Conservation (phyloP, 176 grass and related monocot species). For the Cenchrus fungigraminus region DNA sequence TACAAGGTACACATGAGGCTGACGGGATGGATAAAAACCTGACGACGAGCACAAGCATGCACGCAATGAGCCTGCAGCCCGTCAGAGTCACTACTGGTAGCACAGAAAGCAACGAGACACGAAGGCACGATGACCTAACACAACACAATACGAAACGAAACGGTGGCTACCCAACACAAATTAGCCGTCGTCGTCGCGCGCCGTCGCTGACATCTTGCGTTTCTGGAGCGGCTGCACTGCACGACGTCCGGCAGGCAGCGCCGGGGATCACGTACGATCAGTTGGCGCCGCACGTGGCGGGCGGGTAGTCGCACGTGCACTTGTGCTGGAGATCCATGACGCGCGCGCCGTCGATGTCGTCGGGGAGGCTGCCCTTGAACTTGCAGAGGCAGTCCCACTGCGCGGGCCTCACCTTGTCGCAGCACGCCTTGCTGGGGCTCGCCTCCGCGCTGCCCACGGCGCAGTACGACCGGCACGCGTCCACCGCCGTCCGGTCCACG, state of each 20-base stretch:
- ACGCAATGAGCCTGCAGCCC: background rate
- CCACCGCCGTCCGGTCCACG: slow-evolving; percentile 36
- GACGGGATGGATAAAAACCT: background rate
- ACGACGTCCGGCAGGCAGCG: no score
- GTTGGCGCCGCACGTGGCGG: background rate
- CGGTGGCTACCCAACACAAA: background rate
- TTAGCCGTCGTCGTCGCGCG: no score
- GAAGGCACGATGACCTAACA: background rate
- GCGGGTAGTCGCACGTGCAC: slow-evolving; percentile 44
- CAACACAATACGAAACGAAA: background rate
- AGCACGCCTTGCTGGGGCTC: slow-evolving; percentile 6
- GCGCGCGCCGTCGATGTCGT: slow-evolving; percentile 34
- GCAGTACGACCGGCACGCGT: slow-evolving; percentile 45
- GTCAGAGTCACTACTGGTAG: background rate
- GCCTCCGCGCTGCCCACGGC: slow-evolving; percentile 11
- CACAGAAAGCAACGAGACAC: background rate
- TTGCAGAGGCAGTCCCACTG: slow-evolving; percentile 40
- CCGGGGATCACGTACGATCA: background rate
- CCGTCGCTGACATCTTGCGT: background rate
- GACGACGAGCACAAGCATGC: background rate
- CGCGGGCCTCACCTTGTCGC: slow-evolving; percentile 22
- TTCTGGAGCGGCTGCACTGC: no score
- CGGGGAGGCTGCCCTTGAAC: background rate
- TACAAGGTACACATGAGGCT: background rate
- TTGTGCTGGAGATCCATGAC: slow-evolving; percentile 57